Evolutionary conservation across 768 basidiomycete species (phyloP).

Genomic region (Suillus paluster): DNA sequence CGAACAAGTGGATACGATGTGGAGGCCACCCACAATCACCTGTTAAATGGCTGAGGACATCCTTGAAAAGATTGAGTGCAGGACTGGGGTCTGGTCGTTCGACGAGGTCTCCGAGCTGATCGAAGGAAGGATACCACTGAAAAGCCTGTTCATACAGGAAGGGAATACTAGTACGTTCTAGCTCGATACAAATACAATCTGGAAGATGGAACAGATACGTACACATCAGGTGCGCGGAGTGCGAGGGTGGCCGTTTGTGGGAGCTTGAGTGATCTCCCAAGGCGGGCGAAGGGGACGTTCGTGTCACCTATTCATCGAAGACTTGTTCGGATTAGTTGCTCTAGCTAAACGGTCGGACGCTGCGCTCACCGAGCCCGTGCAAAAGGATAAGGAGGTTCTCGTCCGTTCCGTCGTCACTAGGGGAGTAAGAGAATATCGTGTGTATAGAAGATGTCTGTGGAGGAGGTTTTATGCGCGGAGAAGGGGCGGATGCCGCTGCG

Average conservation of each 20-base stretch:
- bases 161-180: constrained; percentile 57
- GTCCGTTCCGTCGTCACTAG: constrained; percentile 84
- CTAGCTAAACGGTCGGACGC: not conserved
- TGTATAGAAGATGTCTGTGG: constrained; percentile 52
- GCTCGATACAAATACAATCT: not conserved
- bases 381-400: constrained; percentile 84
- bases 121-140: constrained; percentile 89
- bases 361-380: constrained; percentile 77
- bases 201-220: constrained; percentile 26
- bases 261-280: constrained; percentile 76
- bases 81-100: constrained; percentile 72
- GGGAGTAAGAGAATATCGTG: constrained; percentile 64
- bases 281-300: constrained; percentile 71
- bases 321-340: constrained; percentile 6
- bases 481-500: constrained; percentile 13
- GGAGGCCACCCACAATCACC: constrained; percentile 67
- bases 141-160: constrained; percentile 79
- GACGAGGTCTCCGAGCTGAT: constrained; percentile 75
- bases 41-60: constrained; percentile 59
- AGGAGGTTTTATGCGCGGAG: constrained; percentile 48
- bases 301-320: constrained; percentile 68
- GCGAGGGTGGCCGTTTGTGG: constrained; percentile 90
- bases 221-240: constrained; percentile 80
- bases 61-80: constrained; percentile 59
- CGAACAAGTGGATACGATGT: constrained; percentile 80